Conservation (phyloP, 768 basidiomycete species). For the Lentinula lateritia region DNA sequence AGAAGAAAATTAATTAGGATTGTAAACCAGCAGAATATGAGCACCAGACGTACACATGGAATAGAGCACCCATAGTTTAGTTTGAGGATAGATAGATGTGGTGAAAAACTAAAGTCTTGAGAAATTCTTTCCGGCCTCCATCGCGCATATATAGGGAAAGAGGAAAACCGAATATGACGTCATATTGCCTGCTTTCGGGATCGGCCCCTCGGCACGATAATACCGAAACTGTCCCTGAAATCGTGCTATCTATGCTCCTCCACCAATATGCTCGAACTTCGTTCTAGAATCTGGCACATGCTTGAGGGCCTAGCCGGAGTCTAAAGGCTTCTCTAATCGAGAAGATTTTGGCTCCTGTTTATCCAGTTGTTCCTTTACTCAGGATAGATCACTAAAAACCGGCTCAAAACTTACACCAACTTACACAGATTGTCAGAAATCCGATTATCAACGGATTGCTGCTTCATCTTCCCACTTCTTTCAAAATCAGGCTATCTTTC, state of each 20-base stretch:
- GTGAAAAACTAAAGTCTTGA: not conserved
- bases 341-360: too few species aligned
- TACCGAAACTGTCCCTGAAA: not conserved
- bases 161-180: not conserved
- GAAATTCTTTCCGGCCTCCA: not conserved
- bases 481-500: too few species aligned
- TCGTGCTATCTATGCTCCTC: too few species aligned
- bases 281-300: too few species aligned
- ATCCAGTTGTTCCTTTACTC: too few species aligned
- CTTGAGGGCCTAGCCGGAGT: too few species aligned
- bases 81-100: not conserved
- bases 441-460: not conserved
- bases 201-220: not conserved
- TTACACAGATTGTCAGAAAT: not conserved
- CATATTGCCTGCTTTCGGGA: not conserved
- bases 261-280: not conserved
- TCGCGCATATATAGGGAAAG: not conserved
- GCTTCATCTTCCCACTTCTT: not conserved
- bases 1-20: not conserved
- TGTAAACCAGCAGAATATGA: not conserved
- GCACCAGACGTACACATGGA: slow-evolving; percentile 7
- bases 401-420: too few species aligned
- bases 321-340: too few species aligned
- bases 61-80: slow-evolving; percentile 4
- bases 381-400: too few species aligned